Percentiles rank a stretch among this genome's conserved stretches.
phyloP scores from a whole-genome alignment of 768 basidiomycete genomes.

The Lentinula raphanica region DNA sequence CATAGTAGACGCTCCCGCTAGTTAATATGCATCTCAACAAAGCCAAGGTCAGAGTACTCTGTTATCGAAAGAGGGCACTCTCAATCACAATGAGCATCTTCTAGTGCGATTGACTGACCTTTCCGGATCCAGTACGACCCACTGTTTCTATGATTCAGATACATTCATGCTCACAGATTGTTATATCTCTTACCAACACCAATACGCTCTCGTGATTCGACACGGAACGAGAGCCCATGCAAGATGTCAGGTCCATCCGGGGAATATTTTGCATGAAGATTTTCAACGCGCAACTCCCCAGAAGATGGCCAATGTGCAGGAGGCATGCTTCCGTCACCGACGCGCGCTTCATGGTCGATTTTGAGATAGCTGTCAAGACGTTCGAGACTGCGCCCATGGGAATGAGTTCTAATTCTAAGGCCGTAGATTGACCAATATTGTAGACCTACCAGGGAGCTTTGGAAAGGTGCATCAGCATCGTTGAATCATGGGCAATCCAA shows the following conservation, averaged over 20 bases:
- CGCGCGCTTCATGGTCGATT: constrained; percentile 43
- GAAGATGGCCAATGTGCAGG: constrained; percentile 51
- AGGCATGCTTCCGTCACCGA: constrained; percentile 29
- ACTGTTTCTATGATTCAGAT: constrained; percentile 24
- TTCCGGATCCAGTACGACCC: constrained; percentile 57
- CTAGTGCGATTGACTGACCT: constrained; percentile 29
- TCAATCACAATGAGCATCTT: too few relatives aligned
- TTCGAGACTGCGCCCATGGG: constrained; percentile 13
- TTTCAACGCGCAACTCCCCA: constrained; percentile 38
- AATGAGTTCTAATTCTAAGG: background rate
- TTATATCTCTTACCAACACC: constrained; percentile 26
- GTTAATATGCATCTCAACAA: constrained; percentile 46
- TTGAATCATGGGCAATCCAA: background rate
- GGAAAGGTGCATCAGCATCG: background rate
- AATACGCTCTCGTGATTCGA: constrained; percentile 42
- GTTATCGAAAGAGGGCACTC: background rate
- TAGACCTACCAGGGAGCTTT: constrained; percentile 4
- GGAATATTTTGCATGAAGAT: constrained; percentile 35
- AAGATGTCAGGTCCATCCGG: constrained; percentile 40
- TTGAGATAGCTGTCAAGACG: constrained; percentile 41
- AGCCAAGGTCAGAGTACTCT: constrained; percentile 42
- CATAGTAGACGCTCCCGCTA: constrained; percentile 41
- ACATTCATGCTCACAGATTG: background rate
- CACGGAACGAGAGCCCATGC: constrained; percentile 35
- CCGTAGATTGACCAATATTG: constrained; percentile 5